These are phyloP conservation scores for Scenedesmus sp. DNA, from an alignment of 163 green algal genomes.

Conservation along the genomic window DNA sequence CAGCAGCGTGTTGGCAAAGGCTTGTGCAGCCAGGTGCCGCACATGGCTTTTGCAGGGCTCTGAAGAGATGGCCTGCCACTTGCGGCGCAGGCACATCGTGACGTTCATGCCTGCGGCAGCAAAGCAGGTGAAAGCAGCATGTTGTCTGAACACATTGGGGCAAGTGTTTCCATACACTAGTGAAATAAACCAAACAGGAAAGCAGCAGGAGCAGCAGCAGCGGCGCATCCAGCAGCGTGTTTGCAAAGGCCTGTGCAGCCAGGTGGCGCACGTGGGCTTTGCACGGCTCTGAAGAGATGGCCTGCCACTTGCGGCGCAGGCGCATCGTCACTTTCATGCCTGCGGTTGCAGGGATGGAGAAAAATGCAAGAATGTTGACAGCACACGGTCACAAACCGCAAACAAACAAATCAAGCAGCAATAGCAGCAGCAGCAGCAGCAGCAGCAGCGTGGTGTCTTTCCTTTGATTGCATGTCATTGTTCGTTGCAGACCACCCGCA, in stretches of 20 bases:
- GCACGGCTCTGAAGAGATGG: not conserved
- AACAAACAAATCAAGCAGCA: no score
- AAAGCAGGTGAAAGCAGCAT: not conserved
- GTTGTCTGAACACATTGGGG: no score
- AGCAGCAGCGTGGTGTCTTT: no score
- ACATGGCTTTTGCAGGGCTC: constrained; percentile 4
- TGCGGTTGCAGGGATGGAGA: not conserved
- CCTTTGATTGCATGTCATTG: no score
- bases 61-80: not conserved
- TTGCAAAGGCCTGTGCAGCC: not conserved
- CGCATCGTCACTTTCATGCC: constrained; percentile 23
- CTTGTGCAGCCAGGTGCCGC: not conserved
- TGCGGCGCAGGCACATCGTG: constrained; percentile 17
- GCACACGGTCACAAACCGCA: no score
- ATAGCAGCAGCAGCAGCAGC: no score
- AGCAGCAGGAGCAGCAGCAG: not conserved
- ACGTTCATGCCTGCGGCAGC: constrained; percentile 21
- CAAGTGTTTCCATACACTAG: no score
- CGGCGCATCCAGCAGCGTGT: not conserved
- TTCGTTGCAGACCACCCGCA: no score
- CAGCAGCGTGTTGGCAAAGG: not conserved
- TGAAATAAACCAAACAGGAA: no score
- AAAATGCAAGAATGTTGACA: no score
- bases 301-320: constrained; percentile 11
- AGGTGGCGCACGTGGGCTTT: not conserved